phyloP scores from a whole-genome alignment of 1,284 basidiomycete species.

The Meripilus lineatus region DNA sequence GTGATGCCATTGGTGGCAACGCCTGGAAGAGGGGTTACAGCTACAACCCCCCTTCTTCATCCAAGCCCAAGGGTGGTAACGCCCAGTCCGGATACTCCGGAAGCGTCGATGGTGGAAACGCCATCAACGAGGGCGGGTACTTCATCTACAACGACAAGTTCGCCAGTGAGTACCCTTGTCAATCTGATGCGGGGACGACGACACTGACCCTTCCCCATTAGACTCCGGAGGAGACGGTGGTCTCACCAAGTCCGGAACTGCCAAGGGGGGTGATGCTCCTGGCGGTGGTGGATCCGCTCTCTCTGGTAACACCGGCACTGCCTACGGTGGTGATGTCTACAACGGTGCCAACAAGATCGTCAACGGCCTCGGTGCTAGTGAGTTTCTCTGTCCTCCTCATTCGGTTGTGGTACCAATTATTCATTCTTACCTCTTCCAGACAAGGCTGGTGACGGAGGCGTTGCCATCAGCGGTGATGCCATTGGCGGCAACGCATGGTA shows the following conservation, averaged over 20 bases:
- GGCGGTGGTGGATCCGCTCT: too few species aligned
- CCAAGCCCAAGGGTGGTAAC: neutral
- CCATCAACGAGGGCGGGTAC: neutral
- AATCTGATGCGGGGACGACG: neutral
- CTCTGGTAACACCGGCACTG: neutral
- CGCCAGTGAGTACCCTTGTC: neutral
- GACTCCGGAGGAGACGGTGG: neutral
- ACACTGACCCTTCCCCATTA: neutral
- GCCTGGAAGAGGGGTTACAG: constrained; percentile 2
- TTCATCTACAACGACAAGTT: neutral
- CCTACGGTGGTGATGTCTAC: neutral
- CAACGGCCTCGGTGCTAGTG: neutral
- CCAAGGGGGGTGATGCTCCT: neutral
- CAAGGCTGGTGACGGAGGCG: neutral
- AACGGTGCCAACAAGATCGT: neutral
- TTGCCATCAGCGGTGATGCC: neutral
- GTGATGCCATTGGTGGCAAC: constrained; percentile 7
- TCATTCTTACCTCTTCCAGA: neutral
- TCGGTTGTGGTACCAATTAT: neutral
- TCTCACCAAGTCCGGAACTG: too few species aligned
- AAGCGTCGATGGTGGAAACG: neutral
- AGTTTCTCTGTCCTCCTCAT: neutral
- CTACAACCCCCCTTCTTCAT: neutral
- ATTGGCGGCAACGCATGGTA: neutral
- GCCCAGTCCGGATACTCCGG: neutral